Base-by-base conservation (phyloP, 495 filamentous ascomycete genomes). In the Aspergillus kassunensis region DNA sequence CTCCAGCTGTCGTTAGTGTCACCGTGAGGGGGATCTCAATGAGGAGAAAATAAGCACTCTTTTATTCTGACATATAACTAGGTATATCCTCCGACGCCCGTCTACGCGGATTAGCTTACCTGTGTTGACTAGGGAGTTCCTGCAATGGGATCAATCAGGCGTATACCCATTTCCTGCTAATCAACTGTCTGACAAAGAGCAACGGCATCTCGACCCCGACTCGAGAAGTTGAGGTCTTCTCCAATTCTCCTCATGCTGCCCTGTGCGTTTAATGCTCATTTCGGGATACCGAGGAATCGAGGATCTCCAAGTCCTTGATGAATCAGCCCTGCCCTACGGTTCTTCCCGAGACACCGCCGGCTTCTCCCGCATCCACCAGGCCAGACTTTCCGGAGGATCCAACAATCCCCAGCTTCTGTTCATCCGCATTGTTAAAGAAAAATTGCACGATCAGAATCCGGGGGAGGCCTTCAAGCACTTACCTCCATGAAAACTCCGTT, bases 11-110 rank as follows among this genome's bases (percentile, higher is more conserved):
- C n/a, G n/a, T n/a, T n/a, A n/a, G n/a, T n/a, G n/a, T n/a, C n/a
- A n/a, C 30, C 20, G 33, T 53, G 50, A 45, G 54, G 54, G 30
- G 44, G 20, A 35, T 3, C 54, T 49, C 57, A 50, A 59, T 69
- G 66, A 65, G 66, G 66, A 69, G 66, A 65, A 64, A 63, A 58
- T 58, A 63, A 56, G 13, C 41, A 33, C 41, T n/a, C 37, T 25
- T 4, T n/a, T 18, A 39, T 6, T 15, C 5, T 39, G 6, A 6
- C 27, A 11, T 29, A 29, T n/a, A n/a, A n/a, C 27, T 19, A 33
- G 10, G 18, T 31, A 4, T n/a, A n/a, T n/a, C n/a, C n/a, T n/a
- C n/a, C n/a, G n/a, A n/a, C n/a, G n/a, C n/a, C n/a, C n/a, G n/a
- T n/a, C n/a, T n/a, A n/a, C n/a, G n/a, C n/a, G n/a, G n/a, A n/a